Evolutionary conservation across 208 protist species (phyloP).

Genomic region (Strigomonas culicis): DNA sequence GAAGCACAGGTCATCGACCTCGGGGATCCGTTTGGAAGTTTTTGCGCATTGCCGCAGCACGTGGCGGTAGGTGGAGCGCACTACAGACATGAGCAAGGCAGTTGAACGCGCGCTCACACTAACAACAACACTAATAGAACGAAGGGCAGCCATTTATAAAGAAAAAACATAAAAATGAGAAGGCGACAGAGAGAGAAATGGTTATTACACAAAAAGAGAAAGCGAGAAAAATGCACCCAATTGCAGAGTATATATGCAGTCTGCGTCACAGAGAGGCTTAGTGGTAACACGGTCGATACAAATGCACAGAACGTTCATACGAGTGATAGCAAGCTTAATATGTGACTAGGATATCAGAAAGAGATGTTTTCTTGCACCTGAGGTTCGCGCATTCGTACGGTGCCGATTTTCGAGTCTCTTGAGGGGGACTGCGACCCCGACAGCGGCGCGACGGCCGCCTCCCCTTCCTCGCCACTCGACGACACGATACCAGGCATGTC

Average conservation of each 20-base stretch:
- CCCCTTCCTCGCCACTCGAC: background rate
- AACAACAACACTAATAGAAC: constrained; percentile 8
- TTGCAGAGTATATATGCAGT: no score
- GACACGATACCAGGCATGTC: background rate
- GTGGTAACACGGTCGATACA: no score
- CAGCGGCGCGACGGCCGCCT: background rate
- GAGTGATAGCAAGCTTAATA: background rate
- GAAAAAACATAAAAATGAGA: constrained; percentile 11
- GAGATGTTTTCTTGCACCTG: constrained; percentile 30
- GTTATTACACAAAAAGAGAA: background rate
- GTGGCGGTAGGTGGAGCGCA: constrained; percentile 63
- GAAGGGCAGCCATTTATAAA: constrained; percentile 3
- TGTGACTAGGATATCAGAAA: background rate
- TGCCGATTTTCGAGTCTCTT: background rate
- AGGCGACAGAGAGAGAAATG: background rate
- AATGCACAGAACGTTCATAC: no score
- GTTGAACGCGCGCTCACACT: background rate
- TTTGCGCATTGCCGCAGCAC: constrained; percentile 43
- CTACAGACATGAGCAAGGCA: constrained; percentile 46
- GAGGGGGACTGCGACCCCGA: background rate
- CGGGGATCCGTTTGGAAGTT: constrained; percentile 29
- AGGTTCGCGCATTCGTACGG: background rate
- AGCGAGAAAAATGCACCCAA: no score
- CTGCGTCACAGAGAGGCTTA: no score
- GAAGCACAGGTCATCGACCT: constrained; percentile 65